A percentile compares a stretch with the other conserved stretches of the same genome.
Conservation (phyloP, 225 moss, liverwort and hornwort species). For the Neckera pumila region DNA sequence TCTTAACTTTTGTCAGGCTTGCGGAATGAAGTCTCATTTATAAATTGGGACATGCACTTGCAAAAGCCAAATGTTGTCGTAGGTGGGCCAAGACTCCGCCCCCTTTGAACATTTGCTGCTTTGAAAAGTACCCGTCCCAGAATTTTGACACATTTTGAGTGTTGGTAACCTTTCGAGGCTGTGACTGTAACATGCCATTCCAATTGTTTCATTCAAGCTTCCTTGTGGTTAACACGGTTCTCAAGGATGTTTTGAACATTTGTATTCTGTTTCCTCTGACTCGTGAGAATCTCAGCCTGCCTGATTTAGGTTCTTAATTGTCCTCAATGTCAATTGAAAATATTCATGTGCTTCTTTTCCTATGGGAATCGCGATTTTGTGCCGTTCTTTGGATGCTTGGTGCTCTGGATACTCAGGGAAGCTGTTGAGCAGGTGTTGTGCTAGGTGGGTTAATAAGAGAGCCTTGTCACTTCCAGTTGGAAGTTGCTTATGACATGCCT, state of each 20-base stretch:
- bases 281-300: neutral
- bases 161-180: constrained; percentile 8
- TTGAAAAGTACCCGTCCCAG: constrained; percentile 49
- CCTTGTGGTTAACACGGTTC: constrained; percentile 1
- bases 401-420: neutral
- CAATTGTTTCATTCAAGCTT: constrained; percentile 14
- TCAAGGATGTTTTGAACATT: neutral
- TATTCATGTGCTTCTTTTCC: neutral
- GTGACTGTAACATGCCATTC: constrained; percentile 5
- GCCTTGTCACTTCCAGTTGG: neutral
- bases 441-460: neutral
- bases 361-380: neutral
- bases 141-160: constrained; percentile 47
- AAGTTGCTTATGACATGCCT: constrained; percentile 2
- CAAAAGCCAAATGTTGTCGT: constrained; percentile 41
- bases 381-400: neutral
- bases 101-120: constrained; percentile 33
- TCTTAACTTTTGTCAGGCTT: constrained; percentile 21
- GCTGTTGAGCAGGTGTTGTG: neutral
- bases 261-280: neutral
- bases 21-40: constrained; percentile 31
- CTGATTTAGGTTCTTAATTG: neutral
- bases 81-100: constrained; percentile 6
- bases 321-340: neutral
- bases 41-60: constrained; percentile 45